Conservation (phyloP, 352 stramenopile genomes). For the Pythium scleroteichum region DNA sequence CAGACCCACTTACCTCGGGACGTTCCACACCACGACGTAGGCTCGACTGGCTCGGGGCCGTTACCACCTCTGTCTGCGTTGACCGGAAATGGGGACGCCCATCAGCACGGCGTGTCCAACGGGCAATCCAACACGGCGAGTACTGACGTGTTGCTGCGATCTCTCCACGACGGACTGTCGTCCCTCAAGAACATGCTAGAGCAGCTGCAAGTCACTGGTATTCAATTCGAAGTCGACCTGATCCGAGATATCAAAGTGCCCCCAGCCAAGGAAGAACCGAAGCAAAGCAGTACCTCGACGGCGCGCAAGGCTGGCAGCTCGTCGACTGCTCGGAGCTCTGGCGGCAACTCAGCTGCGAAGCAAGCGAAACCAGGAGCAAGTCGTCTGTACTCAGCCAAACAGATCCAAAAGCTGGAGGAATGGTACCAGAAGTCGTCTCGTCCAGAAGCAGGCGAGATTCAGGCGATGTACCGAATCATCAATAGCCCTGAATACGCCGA, state of each 20-base stretch:
- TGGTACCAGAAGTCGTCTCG: conserved; percentile 86
- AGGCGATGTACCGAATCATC: conserved; percentile 90
- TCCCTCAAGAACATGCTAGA: conserved; percentile 77
- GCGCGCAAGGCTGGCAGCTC: conserved; percentile 33
- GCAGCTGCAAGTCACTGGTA: conserved; percentile 75
- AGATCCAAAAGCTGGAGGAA: conserved; percentile 89
- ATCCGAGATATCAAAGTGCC: conserved; percentile 77
- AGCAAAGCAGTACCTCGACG: conserved; percentile 25
- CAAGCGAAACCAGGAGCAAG: conserved; percentile 78
- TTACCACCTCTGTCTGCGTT: conserved; percentile 33
- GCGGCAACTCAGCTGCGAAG: conserved; percentile 23
- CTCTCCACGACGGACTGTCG: conserved; percentile 53
- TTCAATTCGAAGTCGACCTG: conserved; percentile 84
- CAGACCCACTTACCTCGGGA: conserved; percentile 3
- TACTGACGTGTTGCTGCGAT: conserved; percentile 50
- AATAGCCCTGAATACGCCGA: conserved; percentile 84
- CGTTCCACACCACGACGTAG: conserved; percentile 33
- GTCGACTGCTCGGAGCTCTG: conserved; percentile 37
- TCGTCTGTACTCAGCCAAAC: conserved; percentile 82
- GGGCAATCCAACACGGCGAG: conserved; percentile 17
- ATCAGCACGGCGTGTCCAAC: conserved; percentile 14
- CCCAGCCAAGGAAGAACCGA: conserved; percentile 54
- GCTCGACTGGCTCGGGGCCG: conserved; percentile 27
- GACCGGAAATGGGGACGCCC: conserved; percentile 12
- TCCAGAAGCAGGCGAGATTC: conserved; percentile 82